Percentiles rank a stretch among this genome's conserved stretches.
phyloP scores from a whole-genome alignment of 2,329 filamentous ascomycete genomes.

The Verticillium tricorpus region DNA sequence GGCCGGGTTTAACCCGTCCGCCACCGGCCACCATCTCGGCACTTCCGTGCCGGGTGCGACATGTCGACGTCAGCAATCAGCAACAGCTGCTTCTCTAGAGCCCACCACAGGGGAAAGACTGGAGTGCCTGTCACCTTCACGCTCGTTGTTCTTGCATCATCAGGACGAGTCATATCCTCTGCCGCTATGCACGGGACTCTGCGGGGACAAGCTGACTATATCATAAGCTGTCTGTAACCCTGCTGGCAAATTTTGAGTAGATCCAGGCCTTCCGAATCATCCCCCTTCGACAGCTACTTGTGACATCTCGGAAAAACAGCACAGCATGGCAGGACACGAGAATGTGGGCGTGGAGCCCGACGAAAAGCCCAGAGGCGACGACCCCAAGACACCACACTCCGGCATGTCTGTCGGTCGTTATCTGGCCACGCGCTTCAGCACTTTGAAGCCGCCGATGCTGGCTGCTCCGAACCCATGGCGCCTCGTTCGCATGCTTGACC shows the following conservation, averaged over 20 bases:
- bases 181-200: not conserved
- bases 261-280: too few species aligned
- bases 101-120: not conserved
- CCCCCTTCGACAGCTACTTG: not conserved
- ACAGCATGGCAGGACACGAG: not conserved
- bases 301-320: not conserved
- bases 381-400: constrained; percentile 35
- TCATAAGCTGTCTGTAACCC: not conserved
- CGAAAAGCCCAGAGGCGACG: constrained; percentile 7
- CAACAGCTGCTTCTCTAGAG: not conserved
- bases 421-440: constrained; percentile 45
- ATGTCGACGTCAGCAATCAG: not conserved
- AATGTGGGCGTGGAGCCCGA: not conserved
- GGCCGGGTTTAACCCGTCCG: not conserved
- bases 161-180: not conserved
- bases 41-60: not conserved
- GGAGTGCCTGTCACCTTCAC: not conserved
- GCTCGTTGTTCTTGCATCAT: not conserved
- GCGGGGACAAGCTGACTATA: not conserved
- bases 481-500: constrained; percentile 42
- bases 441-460: constrained; percentile 53
- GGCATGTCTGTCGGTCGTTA: constrained; percentile 46
- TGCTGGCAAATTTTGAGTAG: too few species aligned
- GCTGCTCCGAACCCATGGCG: constrained; percentile 49
- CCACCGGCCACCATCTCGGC: not conserved